Evolutionary conservation across 345 rosid genomes (phyloP).

Genomic region (Gossypium thurberi): DNA sequence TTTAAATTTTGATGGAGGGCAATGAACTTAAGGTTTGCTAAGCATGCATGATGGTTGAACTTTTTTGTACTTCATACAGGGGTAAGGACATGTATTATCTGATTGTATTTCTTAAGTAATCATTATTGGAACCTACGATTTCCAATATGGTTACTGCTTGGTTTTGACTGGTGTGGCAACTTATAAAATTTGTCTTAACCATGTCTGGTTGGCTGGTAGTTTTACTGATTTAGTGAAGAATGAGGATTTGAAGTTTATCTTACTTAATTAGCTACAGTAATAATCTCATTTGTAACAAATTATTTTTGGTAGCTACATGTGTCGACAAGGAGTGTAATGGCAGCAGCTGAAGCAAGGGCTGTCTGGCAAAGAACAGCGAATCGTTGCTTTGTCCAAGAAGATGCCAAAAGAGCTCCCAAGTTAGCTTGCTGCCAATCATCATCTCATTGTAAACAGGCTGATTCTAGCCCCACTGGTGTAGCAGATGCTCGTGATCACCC

Average conservation of each 20-base stretch:
- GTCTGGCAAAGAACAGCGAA: constrained; percentile 87
- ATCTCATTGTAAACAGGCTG: constrained; percentile 45
- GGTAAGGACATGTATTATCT: background rate
- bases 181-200: background rate
- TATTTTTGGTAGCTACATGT: constrained; percentile 28
- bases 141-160: background rate
- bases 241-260: background rate
- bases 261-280: background rate
- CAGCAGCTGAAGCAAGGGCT: constrained; percentile 90
- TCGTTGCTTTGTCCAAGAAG: constrained; percentile 96
- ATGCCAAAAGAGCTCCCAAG: constrained; percentile 95
- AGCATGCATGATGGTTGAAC: background rate
- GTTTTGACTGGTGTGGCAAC: background rate
- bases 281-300: background rate
- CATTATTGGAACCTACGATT: background rate
- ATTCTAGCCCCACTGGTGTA: constrained; percentile 39
- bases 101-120: background rate
- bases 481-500: constrained; percentile 39
- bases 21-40: background rate
- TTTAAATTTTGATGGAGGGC: background rate
- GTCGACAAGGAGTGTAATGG: constrained; percentile 46
- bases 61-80: background rate
- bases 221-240: background rate
- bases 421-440: constrained; percentile 80
- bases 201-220: background rate